These are phyloP conservation scores for Spathaspora hagerdaliae DNA, from an alignment of 805 yeast genomes.

Conservation along the genomic window DNA sequence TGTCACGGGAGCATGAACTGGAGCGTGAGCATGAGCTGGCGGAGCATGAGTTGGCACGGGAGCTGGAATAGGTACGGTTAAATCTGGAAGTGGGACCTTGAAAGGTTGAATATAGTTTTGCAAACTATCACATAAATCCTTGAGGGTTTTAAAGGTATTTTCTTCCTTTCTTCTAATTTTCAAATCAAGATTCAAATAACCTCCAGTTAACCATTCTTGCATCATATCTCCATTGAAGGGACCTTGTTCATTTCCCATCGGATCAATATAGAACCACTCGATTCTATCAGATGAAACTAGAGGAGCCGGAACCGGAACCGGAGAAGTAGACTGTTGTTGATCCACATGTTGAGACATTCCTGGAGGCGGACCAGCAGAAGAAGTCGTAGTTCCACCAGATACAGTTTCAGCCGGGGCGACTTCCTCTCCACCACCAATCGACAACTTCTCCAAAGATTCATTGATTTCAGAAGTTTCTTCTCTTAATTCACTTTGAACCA, in stretches of 20 bases:
- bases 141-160: conserved; percentile 44
- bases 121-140: conserved; percentile 47
- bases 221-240: conserved; percentile 71
- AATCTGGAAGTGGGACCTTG: conserved; percentile 48
- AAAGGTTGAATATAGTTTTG: conserved; percentile 59
- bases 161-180: conserved; percentile 59
- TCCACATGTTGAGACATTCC: conserved; percentile 9
- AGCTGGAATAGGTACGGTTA: conserved; percentile 4
- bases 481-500: not conserved
- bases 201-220: conserved; percentile 72
- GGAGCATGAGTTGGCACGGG: conserved; percentile 2
- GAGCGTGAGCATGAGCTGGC: not conserved
- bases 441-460: conserved; percentile 7
- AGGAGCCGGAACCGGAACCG: conserved; percentile 6
- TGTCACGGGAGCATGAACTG: not conserved
- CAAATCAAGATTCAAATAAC: conserved; percentile 54
- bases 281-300: conserved; percentile 38
- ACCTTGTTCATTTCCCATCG: conserved; percentile 69
- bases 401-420: not conserved
- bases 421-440: conserved; percentile 2
- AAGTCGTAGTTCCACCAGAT: not conserved
- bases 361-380: conserved; percentile 15
- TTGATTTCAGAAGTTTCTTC: conserved; percentile 2
- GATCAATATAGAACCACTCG: conserved; percentile 73
- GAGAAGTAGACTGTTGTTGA: not conserved